Base-by-base conservation (phyloP, 2,329 filamentous ascomycete genomes). In the Ceratocystis alfenasii region DNA sequence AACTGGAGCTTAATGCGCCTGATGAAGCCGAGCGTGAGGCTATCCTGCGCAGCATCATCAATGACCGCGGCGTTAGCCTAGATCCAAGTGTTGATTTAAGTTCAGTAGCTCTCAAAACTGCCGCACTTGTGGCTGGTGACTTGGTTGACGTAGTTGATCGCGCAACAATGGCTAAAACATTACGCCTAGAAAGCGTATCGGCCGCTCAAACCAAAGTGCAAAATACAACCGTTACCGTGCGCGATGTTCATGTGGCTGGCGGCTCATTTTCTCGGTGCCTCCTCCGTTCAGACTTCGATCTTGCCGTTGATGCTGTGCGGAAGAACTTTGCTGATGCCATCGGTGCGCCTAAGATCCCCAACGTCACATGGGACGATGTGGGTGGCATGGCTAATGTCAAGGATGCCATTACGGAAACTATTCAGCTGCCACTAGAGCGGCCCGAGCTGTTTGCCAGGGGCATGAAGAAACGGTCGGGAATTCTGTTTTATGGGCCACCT, bases 291-390 rank as follows among this genome's bases (percentile, higher is more conserved):
- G 94, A 99, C 74, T 93, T 97, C 70, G 91, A 96, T 65, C 78
- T 87, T n/a, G 94, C 94, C 0, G 93, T 99, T 2, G 93, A 97
- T 68, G 90, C 92, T 5, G 94, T 94, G 0, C 86, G 94, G 65
- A 96, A 96, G 81, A 97, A 96, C 76, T 99, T 99, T 74, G 93
- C 94, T 5, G 94, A 97, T 74, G 88, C 93, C 0, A 99, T 99
- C 69, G 94, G 94, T 28, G 94, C 94, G 4, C 94, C 94, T 1
- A 97, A 97, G 81, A 97, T 97, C 69, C 94, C 93, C 5, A 96
- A 96, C 69, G 94, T 99, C 5, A 87, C 87, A 25, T 99, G 93
- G 93, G 88, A 93, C 70, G 93, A 99, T 74, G 93, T 99, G 22
- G 93, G 93, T 74, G 93, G 94, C 62, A 81, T 97, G 41, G 86